These are phyloP conservation scores for Phialophora tarda DNA, from an alignment of 2,329 filamentous ascomycete species.

Conservation along the genomic window DNA sequence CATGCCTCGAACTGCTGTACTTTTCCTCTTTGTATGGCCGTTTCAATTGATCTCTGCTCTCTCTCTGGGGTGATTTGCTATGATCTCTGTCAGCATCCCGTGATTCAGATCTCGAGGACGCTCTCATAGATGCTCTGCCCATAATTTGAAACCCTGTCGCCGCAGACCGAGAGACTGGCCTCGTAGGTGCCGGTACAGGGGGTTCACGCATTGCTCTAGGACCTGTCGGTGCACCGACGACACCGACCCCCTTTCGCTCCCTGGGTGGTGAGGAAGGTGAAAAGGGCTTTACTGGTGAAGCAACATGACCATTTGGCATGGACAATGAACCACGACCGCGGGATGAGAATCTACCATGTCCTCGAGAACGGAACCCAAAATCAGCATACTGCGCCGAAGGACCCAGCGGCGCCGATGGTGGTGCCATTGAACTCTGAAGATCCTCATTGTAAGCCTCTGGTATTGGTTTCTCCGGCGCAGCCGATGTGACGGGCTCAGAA, in stretches of 20 bases:
- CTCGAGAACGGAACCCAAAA: slow-evolving; percentile 37
- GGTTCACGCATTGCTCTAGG: slow-evolving; percentile 82
- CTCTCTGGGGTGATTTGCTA: slow-evolving; percentile 41
- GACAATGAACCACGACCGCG: slow-evolving; percentile 49
- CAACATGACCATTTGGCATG: slow-evolving; percentile 39
- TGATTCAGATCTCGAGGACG: slow-evolving; percentile 29
- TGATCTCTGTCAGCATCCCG: slow-evolving; percentile 29
- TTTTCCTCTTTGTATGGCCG: slow-evolving; percentile 29
- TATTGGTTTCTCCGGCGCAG: slow-evolving; percentile 32
- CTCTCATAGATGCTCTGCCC: slow-evolving; percentile 37
- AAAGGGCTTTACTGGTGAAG: slow-evolving; percentile 42
- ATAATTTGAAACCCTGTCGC: slow-evolving; percentile 39
- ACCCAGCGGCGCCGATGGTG: slow-evolving; percentile 43
- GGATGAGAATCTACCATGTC: slow-evolving; percentile 52
- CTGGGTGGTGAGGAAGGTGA: slow-evolving; percentile 41
- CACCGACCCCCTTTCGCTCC: slow-evolving; percentile 61
- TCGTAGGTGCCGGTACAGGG: slow-evolving; percentile 29
- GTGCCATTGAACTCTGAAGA: slow-evolving; percentile 39
- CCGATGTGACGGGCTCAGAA: not conserved
- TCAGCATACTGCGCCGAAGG: slow-evolving; percentile 41
- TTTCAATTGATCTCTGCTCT: slow-evolving; percentile 45
- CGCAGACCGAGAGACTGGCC: slow-evolving; percentile 31
- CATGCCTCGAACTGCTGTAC: slow-evolving; percentile 18
- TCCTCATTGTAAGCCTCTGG: slow-evolving; percentile 40
- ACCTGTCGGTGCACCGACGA: slow-evolving; percentile 79